These are phyloP conservation scores for Malus sieversii DNA, from an alignment of 306 rosid genomes.

Conservation along the genomic window DNA sequence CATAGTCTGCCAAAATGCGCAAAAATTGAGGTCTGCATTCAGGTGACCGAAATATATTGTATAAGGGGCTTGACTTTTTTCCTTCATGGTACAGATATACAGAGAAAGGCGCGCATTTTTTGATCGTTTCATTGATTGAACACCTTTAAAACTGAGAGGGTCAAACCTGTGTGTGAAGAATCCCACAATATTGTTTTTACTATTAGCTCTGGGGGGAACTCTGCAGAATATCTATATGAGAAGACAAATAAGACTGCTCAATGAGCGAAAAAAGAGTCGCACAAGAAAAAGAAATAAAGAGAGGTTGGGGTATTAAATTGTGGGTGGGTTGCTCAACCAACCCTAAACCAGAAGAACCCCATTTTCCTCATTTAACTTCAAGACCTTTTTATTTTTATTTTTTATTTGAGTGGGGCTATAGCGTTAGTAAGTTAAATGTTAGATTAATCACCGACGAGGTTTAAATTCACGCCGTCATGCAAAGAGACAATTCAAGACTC, in stretches of 20 bases:
- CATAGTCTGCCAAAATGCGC: neutral
- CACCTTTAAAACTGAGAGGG: conserved; percentile 37
- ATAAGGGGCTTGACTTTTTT: conserved; percentile 18
- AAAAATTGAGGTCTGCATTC: neutral
- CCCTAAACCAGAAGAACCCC: conserved; percentile 23
- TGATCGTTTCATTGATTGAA: neutral
- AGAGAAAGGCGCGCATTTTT: conserved; percentile 15
- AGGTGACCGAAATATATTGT: conserved; percentile 4
- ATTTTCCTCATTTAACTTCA: neutral
- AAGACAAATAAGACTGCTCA: neutral
- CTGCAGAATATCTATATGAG: neutral
- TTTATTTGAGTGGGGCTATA: no score
- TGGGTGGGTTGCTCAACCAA: conserved; percentile 63
- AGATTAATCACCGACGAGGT: no score
- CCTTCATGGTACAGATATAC: neutral
- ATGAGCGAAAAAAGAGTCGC: conserved; percentile 3
- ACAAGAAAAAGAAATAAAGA: neutral
- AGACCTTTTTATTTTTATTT: neutral
- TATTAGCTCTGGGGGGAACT: neutral
- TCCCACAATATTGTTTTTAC: conserved; percentile 32
- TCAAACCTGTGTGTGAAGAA: conserved; percentile 53
- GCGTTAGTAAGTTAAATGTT: no score
- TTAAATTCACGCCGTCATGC: no score
- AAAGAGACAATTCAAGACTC: no score
- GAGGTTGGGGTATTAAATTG: conserved; percentile 25